phyloP scores from a whole-genome alignment of 257 asterid species.

The Schizonepeta tenuifolia region DNA sequence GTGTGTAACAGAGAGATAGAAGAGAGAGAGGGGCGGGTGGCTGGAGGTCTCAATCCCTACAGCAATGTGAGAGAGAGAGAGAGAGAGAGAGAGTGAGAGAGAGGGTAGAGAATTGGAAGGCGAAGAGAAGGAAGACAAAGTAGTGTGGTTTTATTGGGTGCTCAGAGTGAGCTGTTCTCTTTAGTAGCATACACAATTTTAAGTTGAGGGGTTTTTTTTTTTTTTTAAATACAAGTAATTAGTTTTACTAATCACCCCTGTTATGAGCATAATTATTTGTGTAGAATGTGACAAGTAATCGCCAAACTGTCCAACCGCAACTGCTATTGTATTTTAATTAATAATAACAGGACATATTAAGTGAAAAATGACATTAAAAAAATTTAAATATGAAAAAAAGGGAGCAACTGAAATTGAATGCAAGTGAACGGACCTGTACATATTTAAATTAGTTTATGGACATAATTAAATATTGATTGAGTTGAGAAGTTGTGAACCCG shows the following conservation, averaged over 20 bases:
- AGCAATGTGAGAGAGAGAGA: constrained; percentile 31
- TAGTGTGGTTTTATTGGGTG: constrained; percentile 60
- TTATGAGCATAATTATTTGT: not conserved
- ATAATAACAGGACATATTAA: too few relatives aligned
- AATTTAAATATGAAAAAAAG: not conserved
- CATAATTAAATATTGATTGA: not conserved
- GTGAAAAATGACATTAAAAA: not conserved
- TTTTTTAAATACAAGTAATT: too few relatives aligned
- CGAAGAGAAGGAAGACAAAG: constrained; percentile 34
- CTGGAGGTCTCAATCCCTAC: constrained; percentile 42
- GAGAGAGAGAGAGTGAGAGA: not conserved
- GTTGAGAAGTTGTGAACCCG: not conserved
- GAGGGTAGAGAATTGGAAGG: not conserved
- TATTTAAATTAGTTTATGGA: not conserved
- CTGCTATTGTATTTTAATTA: too few relatives aligned
- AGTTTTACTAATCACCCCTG: not conserved
- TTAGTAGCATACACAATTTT: not conserved
- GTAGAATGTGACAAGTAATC: not conserved
- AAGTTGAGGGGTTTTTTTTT: not conserved
- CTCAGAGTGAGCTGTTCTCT: constrained; percentile 47
- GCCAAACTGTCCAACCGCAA: not conserved
- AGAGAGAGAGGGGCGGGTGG: not conserved
- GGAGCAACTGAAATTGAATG: too few relatives aligned
- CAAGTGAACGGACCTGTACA: too few relatives aligned
- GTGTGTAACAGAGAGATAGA: not conserved